Evolutionary conservation across 2,329 filamentous ascomycete genomes (phyloP), one percentile per base, ranked within the genome.

Genomic region (Bipolaris gigantea): DNA sequence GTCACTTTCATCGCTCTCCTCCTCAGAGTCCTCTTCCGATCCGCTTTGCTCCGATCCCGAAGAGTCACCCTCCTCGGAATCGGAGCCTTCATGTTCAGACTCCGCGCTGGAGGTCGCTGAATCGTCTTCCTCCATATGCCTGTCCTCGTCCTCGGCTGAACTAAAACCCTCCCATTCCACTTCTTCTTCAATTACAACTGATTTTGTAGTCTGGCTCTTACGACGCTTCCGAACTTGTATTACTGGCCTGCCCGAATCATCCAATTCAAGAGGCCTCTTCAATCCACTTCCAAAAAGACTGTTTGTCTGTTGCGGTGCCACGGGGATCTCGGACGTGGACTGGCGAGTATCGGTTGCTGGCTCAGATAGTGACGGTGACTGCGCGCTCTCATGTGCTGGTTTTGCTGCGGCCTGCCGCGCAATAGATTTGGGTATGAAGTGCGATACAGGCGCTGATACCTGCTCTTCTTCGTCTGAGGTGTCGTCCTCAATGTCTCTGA

Each of bases 211-310:
- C 81, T 72, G 86, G 2, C 46, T 62, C 80, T 74, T 87, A 27
- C 74, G 82, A 62, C 88, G 88, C 73, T 93, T 92, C 47, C 91
- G 83, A 71, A 91, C 94, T 68, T 89, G 88, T 47, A 97, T 85
- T 2, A 96, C 79, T 0, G 93, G 94, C 50, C 85, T 85, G 6
- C 93, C 91, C 54, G 88, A 85, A 1, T 90, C 86, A 58, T 90
- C 91, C 9, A 91, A 63, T 40, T 96, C 89, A 10, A 99, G 79
- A 1, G 92, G 91, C 38, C 92, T 83, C 73, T 97, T 97, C 55
- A 99, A 75, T 6, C 94, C 94, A 56, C 86, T 88, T 18, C 94
- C 94, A 48, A 85, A 76, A 6, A 62, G 45, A 2, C 62, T 66
- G 32, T 43, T 49, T 40, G 53, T 45, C 18, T 53, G 46, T 30